Evolutionary conservation across 352 stramenopile species (phyloP).

Genomic region (Blastocystis sp.): DNA sequence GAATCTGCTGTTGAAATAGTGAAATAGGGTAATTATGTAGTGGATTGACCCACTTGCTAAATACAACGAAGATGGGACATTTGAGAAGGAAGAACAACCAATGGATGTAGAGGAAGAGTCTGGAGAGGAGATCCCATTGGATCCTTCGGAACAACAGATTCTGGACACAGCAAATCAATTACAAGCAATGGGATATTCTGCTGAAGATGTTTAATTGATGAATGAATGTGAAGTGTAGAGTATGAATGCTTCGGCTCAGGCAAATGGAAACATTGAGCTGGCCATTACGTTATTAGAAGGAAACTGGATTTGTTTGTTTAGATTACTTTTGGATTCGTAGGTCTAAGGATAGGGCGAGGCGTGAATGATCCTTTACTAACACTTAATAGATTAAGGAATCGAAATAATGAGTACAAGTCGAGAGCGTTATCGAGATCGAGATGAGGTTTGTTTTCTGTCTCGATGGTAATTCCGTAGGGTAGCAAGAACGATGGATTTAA

Average conservation of each 20-base stretch:
- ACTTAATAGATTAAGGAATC: too few species aligned
- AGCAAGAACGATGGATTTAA: neutral
- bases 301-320: neutral
- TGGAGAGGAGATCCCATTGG: neutral
- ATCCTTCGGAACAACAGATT: neutral
- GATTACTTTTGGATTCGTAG: neutral
- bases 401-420: too few species aligned
- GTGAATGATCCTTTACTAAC: too few species aligned
- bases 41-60: slow-evolving; percentile 6
- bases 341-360: too few species aligned
- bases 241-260: neutral
- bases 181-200: neutral
- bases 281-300: neutral
- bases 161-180: neutral
- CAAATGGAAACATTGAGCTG: neutral
- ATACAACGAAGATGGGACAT: neutral
- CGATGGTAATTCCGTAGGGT: neutral
- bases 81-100: neutral
- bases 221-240: neutral
- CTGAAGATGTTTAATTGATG: neutral
- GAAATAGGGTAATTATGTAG: neutral
- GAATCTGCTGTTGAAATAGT: neutral
- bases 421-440: too few species aligned
- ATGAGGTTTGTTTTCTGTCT: too few species aligned
- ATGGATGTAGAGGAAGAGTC: slow-evolving; percentile 10